Evolutionary conservation across 129 eudicot species (phyloP), one percentile per base, ranked within the genome.

Genomic region (Pulicaria dysenterica): DNA sequence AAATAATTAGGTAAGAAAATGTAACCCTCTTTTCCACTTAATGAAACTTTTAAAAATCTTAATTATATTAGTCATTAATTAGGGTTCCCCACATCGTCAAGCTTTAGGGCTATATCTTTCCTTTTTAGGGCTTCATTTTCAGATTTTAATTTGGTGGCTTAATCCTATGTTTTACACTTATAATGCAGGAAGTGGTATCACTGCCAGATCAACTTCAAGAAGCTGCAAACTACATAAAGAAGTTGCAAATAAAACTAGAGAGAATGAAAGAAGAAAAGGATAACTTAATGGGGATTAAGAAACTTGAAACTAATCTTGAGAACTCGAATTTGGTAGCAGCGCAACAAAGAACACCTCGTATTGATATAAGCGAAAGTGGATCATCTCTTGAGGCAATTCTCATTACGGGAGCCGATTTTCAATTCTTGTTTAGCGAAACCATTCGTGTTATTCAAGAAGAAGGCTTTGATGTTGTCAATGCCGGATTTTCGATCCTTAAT

Each of bases 211-310:
- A 87, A 68, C 70, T 92, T 69, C 89, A 83, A 1, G 96, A 75
- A 66, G 96, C 98, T 15, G 84, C 86, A 44, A 87, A 79, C 19
- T 89, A 92, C 86, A 89, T 92, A 54, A 89, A 82, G 85, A 81
- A 81, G 24, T 51, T 85, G 47, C 89, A 85, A 17, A 64, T 59
- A 34, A 79, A 87, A 14, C 37, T 92, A 72, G 96, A 92, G 84
- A 83, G 79, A 73, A 73, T 92, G 96, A 92, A 82, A 70, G 78
- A 75, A 76, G 83, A 83, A 80, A 91, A 73, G 75, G 79, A 83
- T 13, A 36, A 79, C 38, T 62, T 72, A 43, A 16, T 8, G 65
- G 77, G 77, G 55, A 54, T 55, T 36, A 69, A 41, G 65, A 64
- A 50, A 16, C 48, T 48, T 3, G 72, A 58, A 73, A 67, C 49